Base-by-base conservation (phyloP, 2,329 filamentous ascomycete species). In the Paecilomyces fulvus region DNA sequence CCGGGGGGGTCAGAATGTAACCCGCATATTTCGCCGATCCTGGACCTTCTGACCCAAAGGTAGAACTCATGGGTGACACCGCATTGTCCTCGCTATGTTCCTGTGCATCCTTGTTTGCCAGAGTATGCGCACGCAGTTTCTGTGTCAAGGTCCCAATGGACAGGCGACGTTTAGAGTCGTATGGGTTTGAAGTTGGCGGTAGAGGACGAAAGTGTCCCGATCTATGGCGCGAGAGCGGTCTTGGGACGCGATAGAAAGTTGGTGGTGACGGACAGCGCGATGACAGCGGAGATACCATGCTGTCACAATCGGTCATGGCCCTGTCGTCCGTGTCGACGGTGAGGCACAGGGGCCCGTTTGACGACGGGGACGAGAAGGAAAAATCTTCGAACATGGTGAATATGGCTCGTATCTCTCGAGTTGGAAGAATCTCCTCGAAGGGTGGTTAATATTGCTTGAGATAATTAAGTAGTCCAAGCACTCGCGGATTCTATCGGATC, bases 221-320 rank as follows among this genome's bases (percentile, higher is more conserved):
- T 55, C 69, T 69, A 2, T 69, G 65, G 31, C 66, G 69, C 12
- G 66, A 65, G 11, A 66, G 57, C 14, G 63, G 64, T 55, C 64
- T 67, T 12, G 61, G 62, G 43, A 68, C 66, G 20, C 69, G 69
- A 65, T 61, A 50, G 49, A 54, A 54, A 56, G 61, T 61, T n/a
- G 67, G 67, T n/a, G 73, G 73, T n/a, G 72, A 75, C 1, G 73
- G 70, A 59, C 72, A 75, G 21, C 72, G 72, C 11, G 73, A 75
- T 12, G 73, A 75, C 43, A 75, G 60, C 6, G 73, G 73, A 11
- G 73, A 75, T 53, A 75, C 68, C 50, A 73, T 55, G 59, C 70
- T 71, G 56, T 74, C 71, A 52, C 66, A 66, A 56, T 74, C 72
- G 49, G 67, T 58, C 65, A 71, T 70, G 31, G 66, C 63, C 51